These are phyloP conservation scores for Tilletiopsis washingtonensis DNA, from an alignment of 1,284 basidiomycete genomes.

Conservation along the genomic window DNA sequence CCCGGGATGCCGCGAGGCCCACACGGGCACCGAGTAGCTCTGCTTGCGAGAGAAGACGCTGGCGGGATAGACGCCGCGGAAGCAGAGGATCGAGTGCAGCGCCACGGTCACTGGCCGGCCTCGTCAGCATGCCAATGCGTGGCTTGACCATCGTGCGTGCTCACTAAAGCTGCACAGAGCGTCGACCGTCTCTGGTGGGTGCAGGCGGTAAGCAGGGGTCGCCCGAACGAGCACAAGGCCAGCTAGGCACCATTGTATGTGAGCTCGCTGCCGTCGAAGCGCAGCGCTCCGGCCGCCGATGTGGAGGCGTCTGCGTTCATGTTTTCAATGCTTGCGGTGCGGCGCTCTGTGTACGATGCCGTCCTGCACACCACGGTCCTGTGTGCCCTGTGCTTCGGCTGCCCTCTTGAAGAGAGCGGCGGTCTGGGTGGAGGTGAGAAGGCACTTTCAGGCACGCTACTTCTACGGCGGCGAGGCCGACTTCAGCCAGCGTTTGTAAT, in stretches of 20 bases:
- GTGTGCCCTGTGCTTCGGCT: too few relatives aligned
- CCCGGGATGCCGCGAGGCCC: constrained; percentile 7
- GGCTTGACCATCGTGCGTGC: background rate
- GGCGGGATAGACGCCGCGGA: constrained; percentile 4
- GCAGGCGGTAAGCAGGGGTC: background rate
- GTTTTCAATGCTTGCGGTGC: too few relatives aligned
- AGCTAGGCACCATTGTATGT: constrained; percentile 5
- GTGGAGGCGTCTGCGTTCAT: too few relatives aligned
- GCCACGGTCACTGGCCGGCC: background rate
- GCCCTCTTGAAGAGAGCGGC: too few relatives aligned
- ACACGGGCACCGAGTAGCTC: constrained; percentile 4
- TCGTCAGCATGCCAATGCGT: background rate
- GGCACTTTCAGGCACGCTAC: too few relatives aligned
- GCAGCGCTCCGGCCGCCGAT: too few relatives aligned
- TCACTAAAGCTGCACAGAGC: constrained; percentile 1
- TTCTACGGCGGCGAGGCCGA: too few relatives aligned
- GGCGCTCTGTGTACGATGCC: too few relatives aligned
- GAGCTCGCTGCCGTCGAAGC: constrained; percentile 1
- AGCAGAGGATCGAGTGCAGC: constrained; percentile 4
- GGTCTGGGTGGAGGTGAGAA: too few relatives aligned
- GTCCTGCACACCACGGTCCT: too few relatives aligned
- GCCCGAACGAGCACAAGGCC: too few relatives aligned
- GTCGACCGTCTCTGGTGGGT: constrained; percentile 2
- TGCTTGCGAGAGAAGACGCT: constrained; percentile 1
- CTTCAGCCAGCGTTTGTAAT: too few relatives aligned